phyloP scores from a whole-genome alignment of 345 rosid species.

The Dovyalis caffra region DNA sequence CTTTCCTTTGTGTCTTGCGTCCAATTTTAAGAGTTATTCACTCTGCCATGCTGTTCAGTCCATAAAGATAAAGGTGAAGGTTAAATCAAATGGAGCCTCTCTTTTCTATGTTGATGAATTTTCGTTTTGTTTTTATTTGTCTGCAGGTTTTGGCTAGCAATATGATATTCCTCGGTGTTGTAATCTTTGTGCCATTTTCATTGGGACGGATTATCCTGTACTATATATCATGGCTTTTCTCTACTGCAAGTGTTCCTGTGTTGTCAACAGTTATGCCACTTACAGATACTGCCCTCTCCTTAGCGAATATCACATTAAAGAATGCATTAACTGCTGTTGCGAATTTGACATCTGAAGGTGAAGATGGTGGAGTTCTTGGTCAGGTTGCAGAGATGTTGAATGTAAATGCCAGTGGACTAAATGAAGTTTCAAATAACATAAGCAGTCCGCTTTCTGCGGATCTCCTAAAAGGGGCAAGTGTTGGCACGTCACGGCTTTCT shows the following conservation, averaged over 20 bases:
- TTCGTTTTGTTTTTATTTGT: constrained; percentile 16
- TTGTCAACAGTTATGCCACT: constrained; percentile 64
- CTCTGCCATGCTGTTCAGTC: not conserved
- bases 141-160: constrained; percentile 97
- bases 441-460: constrained; percentile 53
- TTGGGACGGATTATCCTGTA: constrained; percentile 76
- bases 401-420: constrained; percentile 59
- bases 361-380: constrained; percentile 52
- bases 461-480: constrained; percentile 57
- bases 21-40: not conserved
- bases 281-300: constrained; percentile 60
- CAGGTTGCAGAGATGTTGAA: constrained; percentile 62
- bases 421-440: constrained; percentile 54
- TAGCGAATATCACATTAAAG: constrained; percentile 72
- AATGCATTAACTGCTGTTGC: constrained; percentile 68
- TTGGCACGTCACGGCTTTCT: constrained; percentile 78
- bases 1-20: not conserved
- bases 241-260: constrained; percentile 72
- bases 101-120: not conserved
- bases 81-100: not conserved
- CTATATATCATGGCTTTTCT: constrained; percentile 73
- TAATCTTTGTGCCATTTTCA: constrained; percentile 89
- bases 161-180: constrained; percentile 98
- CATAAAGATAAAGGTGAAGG: not conserved
- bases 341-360: constrained; percentile 73